Base-by-base conservation (phyloP, 2,329 filamentous ascomycete species). In the Colletotrichum gigasporum region DNA sequence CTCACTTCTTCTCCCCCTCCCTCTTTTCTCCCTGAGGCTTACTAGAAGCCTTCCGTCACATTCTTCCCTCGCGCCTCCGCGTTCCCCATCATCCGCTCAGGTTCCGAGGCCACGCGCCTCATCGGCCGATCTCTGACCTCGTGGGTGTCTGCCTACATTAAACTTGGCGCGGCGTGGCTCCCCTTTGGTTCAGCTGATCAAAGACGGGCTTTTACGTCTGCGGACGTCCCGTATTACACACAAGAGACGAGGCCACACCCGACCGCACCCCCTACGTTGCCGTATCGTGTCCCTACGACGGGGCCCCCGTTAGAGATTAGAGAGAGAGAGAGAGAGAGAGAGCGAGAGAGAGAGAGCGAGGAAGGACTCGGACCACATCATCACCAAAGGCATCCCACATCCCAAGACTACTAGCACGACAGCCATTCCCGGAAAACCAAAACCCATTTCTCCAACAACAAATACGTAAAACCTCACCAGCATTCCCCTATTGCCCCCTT, bases 121-220 rank as follows among this genome's bases (percentile, higher is more conserved):
- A 53, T 64, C 56, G 61, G 61, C 18, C 48, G 61, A 64, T 64
- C 61, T 28, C 39, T 54, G 61, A 54, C 56, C 61, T 64, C 61
- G 61, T 64, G 61, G 61, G 22, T 54, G 55, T 56, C 41, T 64
- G 55, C 61, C 41, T 64, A 53, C 55, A 26, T 52, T 44, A 20
- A 34, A 61, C 41, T 47, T 42, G 55, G 41, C 47, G 61, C 56
- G 28, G 61, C 55, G 61, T 64, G 61, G 61, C 61, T 48, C 53
- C 55, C 37, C 41, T 61, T 59, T 45, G 56, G 34, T 47, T 39
- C 26, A 48, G 22, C 51, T 24, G 26, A 48, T 34, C n/a, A n/a
- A n/a, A n/a, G n/a, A n/a, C n/a, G n/a, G n/a, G n/a, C n/a, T n/a
- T n/a, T n/a, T n/a, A n/a, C n/a, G n/a, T n/a, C n/a, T n/a, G n/a